Percentiles rank a stretch among this genome's conserved stretches.
These are phyloP conservation scores for Ophiocordyceps sinensis DNA, from an alignment of 2,329 filamentous ascomycete genomes.

Conservation along the genomic window DNA sequence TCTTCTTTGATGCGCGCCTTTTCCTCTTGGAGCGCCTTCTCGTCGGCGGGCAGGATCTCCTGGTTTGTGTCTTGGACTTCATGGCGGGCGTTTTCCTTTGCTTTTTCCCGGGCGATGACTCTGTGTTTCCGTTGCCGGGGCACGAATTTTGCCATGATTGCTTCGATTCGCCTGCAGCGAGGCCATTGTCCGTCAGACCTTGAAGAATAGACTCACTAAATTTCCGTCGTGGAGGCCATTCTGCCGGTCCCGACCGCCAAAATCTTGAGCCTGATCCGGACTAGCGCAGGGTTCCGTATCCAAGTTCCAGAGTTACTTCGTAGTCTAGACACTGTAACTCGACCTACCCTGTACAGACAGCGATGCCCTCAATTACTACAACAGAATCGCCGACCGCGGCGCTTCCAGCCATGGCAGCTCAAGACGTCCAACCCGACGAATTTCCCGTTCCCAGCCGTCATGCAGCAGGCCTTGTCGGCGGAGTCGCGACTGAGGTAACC, in stretches of 20 bases:
- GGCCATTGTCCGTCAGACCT: not conserved
- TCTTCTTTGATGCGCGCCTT: conserved; percentile 41
- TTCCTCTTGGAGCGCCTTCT: conserved; percentile 35
- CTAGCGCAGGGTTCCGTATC: conserved; percentile 16
- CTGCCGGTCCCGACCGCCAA: conserved; percentile 22
- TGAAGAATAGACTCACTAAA: conserved; percentile 10
- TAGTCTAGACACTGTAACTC: no score
- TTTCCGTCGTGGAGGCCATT: conserved; percentile 18
- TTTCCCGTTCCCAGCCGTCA: conserved; percentile 55
- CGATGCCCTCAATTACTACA: no score
- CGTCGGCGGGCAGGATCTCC: conserved; percentile 24
- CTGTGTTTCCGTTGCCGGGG: conserved; percentile 55
- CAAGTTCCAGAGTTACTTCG: no score
- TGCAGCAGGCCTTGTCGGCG: conserved; percentile 48
- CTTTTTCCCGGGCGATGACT: conserved; percentile 48
- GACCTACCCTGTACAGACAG: not conserved
- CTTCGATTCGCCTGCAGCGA: not conserved
- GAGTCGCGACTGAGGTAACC: conserved; percentile 56
- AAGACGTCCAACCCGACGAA: conserved; percentile 31
- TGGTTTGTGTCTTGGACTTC: conserved; percentile 24
- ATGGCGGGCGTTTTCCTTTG: conserved; percentile 25
- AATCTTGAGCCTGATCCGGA: conserved; percentile 12
- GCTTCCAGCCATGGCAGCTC: conserved; percentile 19
- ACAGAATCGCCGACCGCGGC: not conserved
- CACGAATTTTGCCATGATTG: conserved; percentile 40